These are phyloP conservation scores for Ceratocystis ficicola DNA, from an alignment of 2,329 filamentous ascomycete genomes.

Conservation along the genomic window DNA sequence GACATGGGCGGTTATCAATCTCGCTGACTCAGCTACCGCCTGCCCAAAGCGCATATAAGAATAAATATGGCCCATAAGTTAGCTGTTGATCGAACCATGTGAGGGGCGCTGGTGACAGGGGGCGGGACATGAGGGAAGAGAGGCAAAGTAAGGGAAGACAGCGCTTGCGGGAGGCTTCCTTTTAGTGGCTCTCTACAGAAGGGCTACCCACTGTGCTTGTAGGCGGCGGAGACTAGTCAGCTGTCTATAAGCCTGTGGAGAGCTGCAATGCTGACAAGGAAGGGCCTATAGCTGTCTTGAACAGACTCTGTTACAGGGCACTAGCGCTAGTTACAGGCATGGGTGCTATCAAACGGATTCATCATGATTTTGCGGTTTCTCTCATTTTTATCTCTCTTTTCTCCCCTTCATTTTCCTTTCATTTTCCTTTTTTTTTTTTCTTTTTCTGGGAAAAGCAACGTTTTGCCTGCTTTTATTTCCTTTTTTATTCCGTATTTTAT, in stretches of 20 bases:
- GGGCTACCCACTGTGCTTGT: not conserved
- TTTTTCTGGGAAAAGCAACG: not conserved
- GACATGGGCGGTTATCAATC: not conserved
- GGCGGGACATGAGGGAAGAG: not conserved
- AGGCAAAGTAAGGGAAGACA: not conserved
- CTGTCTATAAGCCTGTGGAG: not conserved
- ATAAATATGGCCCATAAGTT: slow-evolving; percentile 17
- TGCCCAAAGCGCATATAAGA: not conserved
- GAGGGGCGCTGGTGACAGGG: not conserved
- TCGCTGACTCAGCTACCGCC: not conserved
- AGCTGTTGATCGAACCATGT: slow-evolving; percentile 6
- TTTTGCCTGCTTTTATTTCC: not conserved
- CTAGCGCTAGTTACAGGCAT: no score
- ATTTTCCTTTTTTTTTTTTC: not conserved
- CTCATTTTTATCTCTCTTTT: not conserved
- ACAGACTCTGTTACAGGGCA: no score
- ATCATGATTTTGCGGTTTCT: not conserved
- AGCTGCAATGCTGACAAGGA: not conserved
- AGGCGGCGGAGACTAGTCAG: not conserved
- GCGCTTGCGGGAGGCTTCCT: not conserved
- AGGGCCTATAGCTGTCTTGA: no score
- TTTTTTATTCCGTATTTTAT: not conserved
- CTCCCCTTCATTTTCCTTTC: not conserved
- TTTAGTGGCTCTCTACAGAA: not conserved
- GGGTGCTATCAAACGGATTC: no score